These are phyloP conservation scores for Beauveria pseudobassiana DNA, from an alignment of 2,329 filamentous ascomycete genomes.

Conservation along the genomic window DNA sequence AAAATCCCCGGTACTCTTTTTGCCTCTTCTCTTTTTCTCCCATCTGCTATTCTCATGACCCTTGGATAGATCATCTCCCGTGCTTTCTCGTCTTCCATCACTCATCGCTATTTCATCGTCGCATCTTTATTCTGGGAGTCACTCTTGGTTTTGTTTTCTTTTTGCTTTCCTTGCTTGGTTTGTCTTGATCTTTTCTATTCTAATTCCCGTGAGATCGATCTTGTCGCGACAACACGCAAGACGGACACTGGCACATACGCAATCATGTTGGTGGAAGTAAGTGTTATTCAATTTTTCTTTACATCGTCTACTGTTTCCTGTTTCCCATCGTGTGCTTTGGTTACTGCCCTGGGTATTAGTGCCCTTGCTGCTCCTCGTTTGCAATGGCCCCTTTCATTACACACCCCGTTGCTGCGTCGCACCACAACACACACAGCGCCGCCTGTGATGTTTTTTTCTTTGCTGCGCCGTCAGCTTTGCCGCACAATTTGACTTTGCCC, in stretches of 20 bases:
- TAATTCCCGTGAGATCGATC: not conserved
- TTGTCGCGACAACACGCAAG: not conserved
- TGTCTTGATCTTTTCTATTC: not conserved
- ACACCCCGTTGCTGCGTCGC: not conserved
- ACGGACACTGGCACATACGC: not conserved
- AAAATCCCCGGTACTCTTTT: not conserved
- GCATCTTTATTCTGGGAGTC: not conserved
- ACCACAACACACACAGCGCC: not conserved
- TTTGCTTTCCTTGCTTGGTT: not conserved
- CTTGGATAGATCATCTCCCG: constrained; percentile 5
- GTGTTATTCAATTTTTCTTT: constrained; percentile 15
- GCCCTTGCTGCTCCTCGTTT: not conserved
- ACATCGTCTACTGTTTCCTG: not conserved
- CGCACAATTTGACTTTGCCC: not conserved
- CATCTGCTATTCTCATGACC: not conserved
- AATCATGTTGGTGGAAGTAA: constrained; percentile 31
- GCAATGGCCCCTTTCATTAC: not conserved
- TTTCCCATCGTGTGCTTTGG: not conserved
- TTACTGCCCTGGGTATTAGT: constrained; percentile 8
- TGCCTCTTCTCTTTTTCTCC: not conserved
- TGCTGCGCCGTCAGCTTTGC: constrained; percentile 13
- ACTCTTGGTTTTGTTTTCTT: not conserved
- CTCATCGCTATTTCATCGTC: not conserved
- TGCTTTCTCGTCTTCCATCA: not conserved
- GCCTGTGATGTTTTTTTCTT: constrained; percentile 5